phyloP scores from a whole-genome alignment of 1,139 yeast species.

The Diutina scorzettiae region DNA sequence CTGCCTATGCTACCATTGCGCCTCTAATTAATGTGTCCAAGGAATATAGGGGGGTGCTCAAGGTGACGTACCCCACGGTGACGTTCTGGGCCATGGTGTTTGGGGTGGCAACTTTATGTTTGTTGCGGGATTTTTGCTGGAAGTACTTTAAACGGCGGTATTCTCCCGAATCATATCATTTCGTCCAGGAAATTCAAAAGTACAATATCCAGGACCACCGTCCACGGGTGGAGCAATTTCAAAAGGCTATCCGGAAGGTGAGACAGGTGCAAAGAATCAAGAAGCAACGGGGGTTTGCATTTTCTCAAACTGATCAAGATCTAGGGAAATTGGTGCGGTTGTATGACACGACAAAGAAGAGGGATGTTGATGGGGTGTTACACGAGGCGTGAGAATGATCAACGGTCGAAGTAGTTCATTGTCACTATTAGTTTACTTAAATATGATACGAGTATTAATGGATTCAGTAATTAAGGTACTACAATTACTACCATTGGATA shows the following conservation, averaged over 20 bases:
- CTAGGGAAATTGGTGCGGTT: conserved; percentile 86
- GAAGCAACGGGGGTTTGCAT: conserved; percentile 97
- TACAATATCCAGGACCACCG: conserved; percentile 87
- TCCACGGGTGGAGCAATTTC: conserved; percentile 94
- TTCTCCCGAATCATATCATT: conserved; percentile 84
- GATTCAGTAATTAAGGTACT: no score
- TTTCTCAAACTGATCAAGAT: conserved; percentile 89
- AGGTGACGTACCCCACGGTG: conserved; percentile 64
- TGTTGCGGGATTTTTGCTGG: conserved; percentile 85
- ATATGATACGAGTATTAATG: no score
- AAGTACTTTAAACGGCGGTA: conserved; percentile 88
- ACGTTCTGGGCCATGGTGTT: conserved; percentile 80
- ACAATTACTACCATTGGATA: no score
- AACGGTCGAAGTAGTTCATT: no score
- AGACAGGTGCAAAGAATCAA: conserved; percentile 97
- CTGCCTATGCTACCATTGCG: conserved; percentile 76
- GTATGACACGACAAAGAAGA: conserved; percentile 77
- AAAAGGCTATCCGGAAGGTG: conserved; percentile 91
- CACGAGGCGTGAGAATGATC: neutral
- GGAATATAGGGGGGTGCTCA: conserved; percentile 74
- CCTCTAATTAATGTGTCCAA: conserved; percentile 73
- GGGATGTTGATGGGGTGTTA: conserved; percentile 2
- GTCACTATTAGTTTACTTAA: no score
- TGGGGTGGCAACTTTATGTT: conserved; percentile 65
- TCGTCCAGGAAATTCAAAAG: conserved; percentile 94